A percentile compares a stretch with the other conserved stretches of the same genome.
Conservation (phyloP, 768 basidiomycete genomes). For the Xerocomellus amylosporus region DNA sequence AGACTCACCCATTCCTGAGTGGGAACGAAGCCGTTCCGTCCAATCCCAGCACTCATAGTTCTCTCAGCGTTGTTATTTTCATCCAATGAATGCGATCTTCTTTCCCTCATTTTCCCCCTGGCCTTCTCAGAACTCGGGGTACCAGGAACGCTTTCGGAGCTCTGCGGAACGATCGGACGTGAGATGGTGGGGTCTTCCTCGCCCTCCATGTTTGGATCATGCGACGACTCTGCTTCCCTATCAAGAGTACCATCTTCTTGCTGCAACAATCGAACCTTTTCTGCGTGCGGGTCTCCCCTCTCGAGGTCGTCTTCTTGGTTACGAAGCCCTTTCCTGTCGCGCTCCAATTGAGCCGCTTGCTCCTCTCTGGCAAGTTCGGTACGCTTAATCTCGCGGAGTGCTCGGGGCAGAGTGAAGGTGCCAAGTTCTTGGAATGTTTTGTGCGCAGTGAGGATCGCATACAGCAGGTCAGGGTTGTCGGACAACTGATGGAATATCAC, state of each 20-base stretch:
- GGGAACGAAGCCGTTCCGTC: conserved; percentile 89
- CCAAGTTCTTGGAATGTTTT: conserved; percentile 87
- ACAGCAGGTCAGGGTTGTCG: conserved; percentile 85
- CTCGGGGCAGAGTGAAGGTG: conserved; percentile 85
- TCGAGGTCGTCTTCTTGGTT: conserved; percentile 26
- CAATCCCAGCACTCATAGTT: conserved; percentile 65
- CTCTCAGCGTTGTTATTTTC: conserved; percentile 57
- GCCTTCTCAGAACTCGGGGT: conserved; percentile 75
- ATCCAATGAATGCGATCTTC: conserved; percentile 53
- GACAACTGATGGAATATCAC: conserved; percentile 74
- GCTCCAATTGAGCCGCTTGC: conserved; percentile 39
- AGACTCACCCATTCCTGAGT: conserved; percentile 90
- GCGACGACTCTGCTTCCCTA: conserved; percentile 24
- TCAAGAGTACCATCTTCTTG: conserved; percentile 42
- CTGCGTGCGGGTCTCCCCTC: conserved; percentile 36
- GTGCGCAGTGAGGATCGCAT: conserved; percentile 81
- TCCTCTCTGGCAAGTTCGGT: conserved; percentile 73
- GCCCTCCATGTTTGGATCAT: conserved; percentile 5
- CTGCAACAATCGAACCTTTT: conserved; percentile 66
- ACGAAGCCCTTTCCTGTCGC: conserved; percentile 17
- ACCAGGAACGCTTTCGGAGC: conserved; percentile 35
- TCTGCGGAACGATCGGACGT: conserved; percentile 44
- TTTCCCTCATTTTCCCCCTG: conserved; percentile 85
- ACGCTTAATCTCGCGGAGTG: conserved; percentile 79
- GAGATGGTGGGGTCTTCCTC: conserved; percentile 20